Evolutionary conservation across 495 filamentous ascomycete species (phyloP).

Genomic region (Neurospora sp.): DNA sequence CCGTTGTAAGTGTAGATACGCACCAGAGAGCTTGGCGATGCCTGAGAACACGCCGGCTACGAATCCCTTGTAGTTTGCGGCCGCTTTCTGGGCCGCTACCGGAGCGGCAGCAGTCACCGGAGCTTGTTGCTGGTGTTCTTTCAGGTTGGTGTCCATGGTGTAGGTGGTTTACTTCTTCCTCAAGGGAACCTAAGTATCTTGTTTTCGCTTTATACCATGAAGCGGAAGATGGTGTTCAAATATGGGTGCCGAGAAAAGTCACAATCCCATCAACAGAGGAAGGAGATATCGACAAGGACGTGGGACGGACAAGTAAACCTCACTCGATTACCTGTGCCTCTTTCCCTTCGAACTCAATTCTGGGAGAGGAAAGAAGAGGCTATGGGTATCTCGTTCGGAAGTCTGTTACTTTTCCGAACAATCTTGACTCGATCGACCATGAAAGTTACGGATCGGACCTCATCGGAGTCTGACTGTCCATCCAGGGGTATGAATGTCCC

Average conservation of each 20-base stretch:
- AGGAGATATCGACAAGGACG: not conserved
- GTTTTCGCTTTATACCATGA: not conserved
- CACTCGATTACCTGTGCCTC: not conserved
- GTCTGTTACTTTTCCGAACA: not conserved
- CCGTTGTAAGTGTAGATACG: slow-evolving; percentile 9
- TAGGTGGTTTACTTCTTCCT: not conserved
- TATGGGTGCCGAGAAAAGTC: not conserved
- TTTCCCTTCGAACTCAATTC: not conserved
- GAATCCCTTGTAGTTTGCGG: slow-evolving; percentile 72
- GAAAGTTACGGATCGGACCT: not conserved
- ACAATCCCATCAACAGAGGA: not conserved
- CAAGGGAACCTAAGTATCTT: not conserved
- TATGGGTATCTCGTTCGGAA: not conserved
- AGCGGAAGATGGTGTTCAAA: not conserved
- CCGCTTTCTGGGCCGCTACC: slow-evolving; percentile 9
- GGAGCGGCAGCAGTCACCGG: slow-evolving; percentile 4
- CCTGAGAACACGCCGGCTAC: slow-evolving; percentile 91
- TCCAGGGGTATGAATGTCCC: not conserved
- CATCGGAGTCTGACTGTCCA: not conserved
- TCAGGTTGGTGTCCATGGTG: slow-evolving; percentile 10
- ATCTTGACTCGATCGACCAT: not conserved
- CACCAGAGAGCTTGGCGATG: slow-evolving; percentile 81
- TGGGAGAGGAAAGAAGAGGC: not conserved
- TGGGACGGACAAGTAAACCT: not conserved
- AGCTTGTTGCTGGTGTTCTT: not conserved